Conservation (phyloP, 1,284 basidiomycete species). For the Ganoderma leucocontextum region DNA sequence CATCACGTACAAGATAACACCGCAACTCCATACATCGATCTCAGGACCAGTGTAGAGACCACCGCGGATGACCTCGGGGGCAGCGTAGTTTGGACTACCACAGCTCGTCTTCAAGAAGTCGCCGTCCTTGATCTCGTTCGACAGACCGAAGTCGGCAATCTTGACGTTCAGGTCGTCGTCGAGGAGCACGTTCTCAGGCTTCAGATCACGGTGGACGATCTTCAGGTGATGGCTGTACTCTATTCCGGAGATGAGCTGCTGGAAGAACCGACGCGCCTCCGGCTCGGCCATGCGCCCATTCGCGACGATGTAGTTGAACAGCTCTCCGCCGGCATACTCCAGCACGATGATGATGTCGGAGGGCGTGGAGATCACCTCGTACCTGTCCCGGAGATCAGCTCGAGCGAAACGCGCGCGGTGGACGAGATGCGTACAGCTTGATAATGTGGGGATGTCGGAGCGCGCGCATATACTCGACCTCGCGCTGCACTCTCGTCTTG, state of each 20-base stretch:
- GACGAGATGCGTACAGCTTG: slow-evolving; percentile 75
- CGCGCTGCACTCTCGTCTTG: slow-evolving; percentile 91
- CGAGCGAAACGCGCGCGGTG: slow-evolving; percentile 9
- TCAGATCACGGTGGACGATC: slow-evolving; percentile 95
- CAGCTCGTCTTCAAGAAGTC: slow-evolving; percentile 96
- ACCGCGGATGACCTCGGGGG: slow-evolving; percentile 94
- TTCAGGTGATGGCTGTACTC: slow-evolving; percentile 95
- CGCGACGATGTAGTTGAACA: slow-evolving; percentile 95
- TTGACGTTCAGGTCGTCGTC: slow-evolving; percentile 89
- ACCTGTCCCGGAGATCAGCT: slow-evolving; percentile 57
- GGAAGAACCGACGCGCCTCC: slow-evolving; percentile 91
- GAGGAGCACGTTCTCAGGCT: slow-evolving; percentile 89
- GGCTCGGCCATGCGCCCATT: slow-evolving; percentile 89
- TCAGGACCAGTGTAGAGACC: slow-evolving; percentile 95
- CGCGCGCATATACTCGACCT: slow-evolving; percentile 95
- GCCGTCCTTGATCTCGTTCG: slow-evolving; percentile 94
- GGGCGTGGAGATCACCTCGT: slow-evolving; percentile 93
- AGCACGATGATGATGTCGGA: slow-evolving; percentile 97
- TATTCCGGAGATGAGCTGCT: slow-evolving; percentile 95
- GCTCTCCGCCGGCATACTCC: slow-evolving; percentile 91
- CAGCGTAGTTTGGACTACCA: slow-evolving; percentile 96
- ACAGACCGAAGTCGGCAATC: slow-evolving; percentile 95
- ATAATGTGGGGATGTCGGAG: slow-evolving; percentile 95
- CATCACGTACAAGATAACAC: slow-evolving; percentile 96
- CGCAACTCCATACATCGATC: slow-evolving; percentile 98